Percentiles rank a stretch among this genome's conserved stretches.
Evolutionary conservation across 331 rosid genomes (phyloP).

Genomic region (Stylosanthes scabra): DNA sequence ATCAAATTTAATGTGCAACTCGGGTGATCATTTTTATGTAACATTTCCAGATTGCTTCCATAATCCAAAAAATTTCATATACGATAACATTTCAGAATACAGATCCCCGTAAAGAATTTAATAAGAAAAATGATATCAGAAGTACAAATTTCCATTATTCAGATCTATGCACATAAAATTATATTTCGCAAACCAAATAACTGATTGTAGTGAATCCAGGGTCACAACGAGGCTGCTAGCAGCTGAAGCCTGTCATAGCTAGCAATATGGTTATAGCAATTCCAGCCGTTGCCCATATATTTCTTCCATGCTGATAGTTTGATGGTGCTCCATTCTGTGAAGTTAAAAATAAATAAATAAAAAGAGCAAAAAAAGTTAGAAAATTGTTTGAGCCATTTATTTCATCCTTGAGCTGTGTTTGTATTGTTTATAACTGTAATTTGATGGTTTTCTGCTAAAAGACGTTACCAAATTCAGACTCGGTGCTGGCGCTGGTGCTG

Average conservation of each 20-base stretch:
- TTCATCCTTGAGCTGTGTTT: not conserved
- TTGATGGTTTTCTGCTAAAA: conserved; percentile 12
- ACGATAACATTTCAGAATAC: conserved; percentile 36
- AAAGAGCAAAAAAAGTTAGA: too few relatives aligned
- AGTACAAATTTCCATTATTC: conserved; percentile 43
- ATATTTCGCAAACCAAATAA: conserved; percentile 42
- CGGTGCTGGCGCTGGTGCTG: conserved; percentile 91
- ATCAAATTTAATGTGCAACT: conserved; percentile 51
- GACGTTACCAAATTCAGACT: conserved; percentile 67
- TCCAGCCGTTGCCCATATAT: conserved; percentile 53
- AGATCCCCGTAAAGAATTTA: conserved; percentile 18
- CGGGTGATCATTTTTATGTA: conserved; percentile 1
- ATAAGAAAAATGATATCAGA: conserved; percentile 4
- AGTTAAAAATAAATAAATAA: not conserved
- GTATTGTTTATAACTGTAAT: not conserved
- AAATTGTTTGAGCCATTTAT: not conserved
- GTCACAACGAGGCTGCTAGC: conserved; percentile 43
- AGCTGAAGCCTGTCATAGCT: conserved; percentile 50
- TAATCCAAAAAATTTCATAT: conserved; percentile 40
- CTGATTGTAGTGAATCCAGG: conserved; percentile 38
- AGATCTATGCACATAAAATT: conserved; percentile 43
- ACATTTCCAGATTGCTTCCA: conserved; percentile 25
- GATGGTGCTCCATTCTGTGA: conserved; percentile 71
- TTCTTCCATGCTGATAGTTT: conserved; percentile 49
- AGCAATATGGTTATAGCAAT: conserved; percentile 61